phyloP scores from a whole-genome alignment of 2,329 filamentous ascomycete species.

The Orbilia ellipsospora region DNA sequence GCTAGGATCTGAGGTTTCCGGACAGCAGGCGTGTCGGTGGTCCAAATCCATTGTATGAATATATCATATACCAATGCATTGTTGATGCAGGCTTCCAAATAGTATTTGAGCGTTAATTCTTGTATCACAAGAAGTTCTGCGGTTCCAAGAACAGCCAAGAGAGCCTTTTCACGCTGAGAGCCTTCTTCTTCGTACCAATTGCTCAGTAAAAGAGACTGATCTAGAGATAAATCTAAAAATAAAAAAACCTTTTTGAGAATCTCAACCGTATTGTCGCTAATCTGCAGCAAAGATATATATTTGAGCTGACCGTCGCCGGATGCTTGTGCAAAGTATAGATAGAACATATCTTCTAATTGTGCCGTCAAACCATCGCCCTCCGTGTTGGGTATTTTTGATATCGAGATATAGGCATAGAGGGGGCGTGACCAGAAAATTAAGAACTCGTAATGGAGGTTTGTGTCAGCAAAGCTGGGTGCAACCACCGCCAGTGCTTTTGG shows the following conservation, averaged over 20 bases:
- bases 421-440: too few relatives aligned
- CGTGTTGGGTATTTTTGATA: too few relatives aligned
- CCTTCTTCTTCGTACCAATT: background rate
- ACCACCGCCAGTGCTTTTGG: too few relatives aligned
- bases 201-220: background rate
- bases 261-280: background rate
- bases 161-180: background rate
- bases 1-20: too few relatives aligned
- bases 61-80: background rate
- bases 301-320: background rate
- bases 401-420: too few relatives aligned
- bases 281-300: background rate
- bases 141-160: background rate
- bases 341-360: too few relatives aligned
- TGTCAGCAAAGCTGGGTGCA: too few relatives aligned
- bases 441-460: too few relatives aligned
- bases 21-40: too few relatives aligned
- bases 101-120: background rate
- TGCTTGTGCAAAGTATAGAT: too few relatives aligned
- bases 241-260: constrained; percentile 2
- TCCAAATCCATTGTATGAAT: constrained; percentile 6
- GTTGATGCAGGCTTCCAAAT: background rate
- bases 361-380: too few relatives aligned
- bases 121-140: background rate
- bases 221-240: background rate